These are phyloP conservation scores for Plectosphaerella plurivora DNA, from an alignment of 2,329 filamentous ascomycete species.

Conservation along the genomic window DNA sequence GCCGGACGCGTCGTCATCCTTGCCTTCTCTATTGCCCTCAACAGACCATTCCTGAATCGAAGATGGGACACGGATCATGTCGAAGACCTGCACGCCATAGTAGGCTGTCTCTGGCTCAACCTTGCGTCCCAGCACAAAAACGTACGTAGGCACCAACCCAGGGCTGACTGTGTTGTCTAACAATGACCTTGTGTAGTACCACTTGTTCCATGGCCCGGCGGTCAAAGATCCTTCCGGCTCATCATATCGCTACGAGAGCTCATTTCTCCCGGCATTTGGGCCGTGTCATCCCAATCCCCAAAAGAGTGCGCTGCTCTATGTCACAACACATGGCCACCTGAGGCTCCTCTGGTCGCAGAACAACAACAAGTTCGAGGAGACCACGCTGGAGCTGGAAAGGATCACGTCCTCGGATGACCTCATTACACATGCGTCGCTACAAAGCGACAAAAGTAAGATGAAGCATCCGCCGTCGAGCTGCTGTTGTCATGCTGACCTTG, in stretches of 20 bases:
- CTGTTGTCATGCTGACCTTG: neutral
- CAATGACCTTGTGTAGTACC: conserved; percentile 20
- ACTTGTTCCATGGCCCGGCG: conserved; percentile 55
- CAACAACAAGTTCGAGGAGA: conserved; percentile 67
- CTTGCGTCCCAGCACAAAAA: conserved; percentile 44
- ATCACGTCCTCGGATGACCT: conserved; percentile 67
- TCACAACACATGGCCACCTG: conserved; percentile 70
- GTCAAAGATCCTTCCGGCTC: conserved; percentile 46
- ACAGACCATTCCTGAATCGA: conserved; percentile 61
- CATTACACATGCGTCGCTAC: conserved; percentile 74
- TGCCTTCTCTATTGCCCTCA: conserved; percentile 66
- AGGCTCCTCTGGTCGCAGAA: conserved; percentile 75
- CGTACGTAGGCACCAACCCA: conserved; percentile 16
- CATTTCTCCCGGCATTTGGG: conserved; percentile 60
- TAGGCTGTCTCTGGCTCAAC: conserved; percentile 84
- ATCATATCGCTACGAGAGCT: conserved; percentile 66
- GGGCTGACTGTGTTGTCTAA: neutral
- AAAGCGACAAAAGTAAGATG: conserved; percentile 65
- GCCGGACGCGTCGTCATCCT: conserved; percentile 74
- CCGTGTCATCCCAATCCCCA: conserved; percentile 68
- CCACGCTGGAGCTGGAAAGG: conserved; percentile 68
- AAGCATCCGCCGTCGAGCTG: neutral
- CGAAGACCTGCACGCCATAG: conserved; percentile 72
- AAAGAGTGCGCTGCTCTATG: conserved; percentile 71
- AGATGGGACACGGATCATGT: conserved; percentile 62